Evolutionary conservation across 1,284 basidiomycete species (phyloP), one percentile per base, ranked within the genome.

Genomic region (Ganoderma lingzhi): DNA sequence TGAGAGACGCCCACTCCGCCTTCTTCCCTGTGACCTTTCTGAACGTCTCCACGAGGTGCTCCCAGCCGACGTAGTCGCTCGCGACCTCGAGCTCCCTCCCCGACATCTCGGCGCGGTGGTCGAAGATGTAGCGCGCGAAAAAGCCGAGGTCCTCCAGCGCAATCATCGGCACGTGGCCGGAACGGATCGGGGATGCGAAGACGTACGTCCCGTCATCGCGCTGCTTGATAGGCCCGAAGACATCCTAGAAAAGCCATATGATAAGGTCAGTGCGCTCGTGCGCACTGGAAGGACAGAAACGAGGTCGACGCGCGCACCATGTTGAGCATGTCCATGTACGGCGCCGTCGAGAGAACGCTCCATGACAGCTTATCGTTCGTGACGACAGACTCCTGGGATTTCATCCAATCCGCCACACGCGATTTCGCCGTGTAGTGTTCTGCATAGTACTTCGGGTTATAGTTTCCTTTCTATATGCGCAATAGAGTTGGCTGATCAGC

Each of bases 11-110:
- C 9, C 82, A 77, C 0, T 82, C 83, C 68, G 63, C 63, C 48
- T 39, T 53, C 42, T 35, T 48, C 3, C 84, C 84, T 6, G 85
- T 85, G 17, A 85, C 83, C 69, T 80, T 80, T 59, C 74, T 80
- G 79, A 86, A 87, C 51, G 81, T 80, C 48, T 77, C 74, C 6
- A 82, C 80, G 63, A 86, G 80, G 60, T 83, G 76, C n/a, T 83
- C 79, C 82, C 83, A 84, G 17, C 75, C 78, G 45, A 86, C 83
- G 67, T 80, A 75, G 65, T 87, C 84, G 63, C 82, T 84, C 2
- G 82, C 82, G 63, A 86, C 74, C 65, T 82, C 77, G 55, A 86
- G 79, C 48, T 85, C 82, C 65, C 79, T 77, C 0, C 80, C 82
- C n/a, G 83, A 85, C 17, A 80, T 82, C 59, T 77, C 73, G 15